Evolutionary conservation across 1,139 yeast species (phyloP), one percentile per base, ranked within the genome.

Genomic region (Pichia terricola): DNA sequence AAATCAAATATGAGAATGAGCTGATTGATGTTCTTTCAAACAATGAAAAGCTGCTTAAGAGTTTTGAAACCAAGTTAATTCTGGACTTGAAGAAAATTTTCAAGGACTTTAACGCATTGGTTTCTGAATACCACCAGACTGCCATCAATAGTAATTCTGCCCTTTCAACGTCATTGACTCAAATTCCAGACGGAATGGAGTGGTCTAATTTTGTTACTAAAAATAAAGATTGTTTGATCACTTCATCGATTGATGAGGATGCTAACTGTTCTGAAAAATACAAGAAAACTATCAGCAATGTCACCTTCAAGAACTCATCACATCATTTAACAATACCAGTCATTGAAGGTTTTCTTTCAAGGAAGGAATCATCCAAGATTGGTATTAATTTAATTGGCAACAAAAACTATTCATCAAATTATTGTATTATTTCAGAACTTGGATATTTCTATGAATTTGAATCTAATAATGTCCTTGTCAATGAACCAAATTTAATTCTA

Each of bases 391-490:
- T 16, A 16, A 16, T 16, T 16, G 22, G 22, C 22, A 16, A 16
- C 22, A 69, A 69, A 59, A 61, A 65, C 38, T 70, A 66, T 56
- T 58, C 62, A 43, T 60, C 73, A 4, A 68, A 66, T 53, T 73
- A 64, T 55, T 73, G 62, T 53, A 78, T 70, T 36, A 60, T 73
- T 42, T 68, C 79, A 3, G 68, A 66, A 26, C 50, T 73, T 1
- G 62, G 67, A 32, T 71, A 63, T 56, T 53, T 73, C 38, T 70
- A 69, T 48, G 72, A 70, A 52, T 74, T 69, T 60, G 66, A 67
- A 47, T 62, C 73, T 11, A 62, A 66, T 49, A 68, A 71, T 37
- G 55, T 62, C 39, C 74, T 70, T 49, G 62, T 72, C 8, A 48
- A 50, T 28, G 60, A 61, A 16, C 77, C 78, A 7, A 67, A 67